Conservation (phyloP, 495 filamentous ascomycete genomes). For the Lepidopterella palustris region DNA sequence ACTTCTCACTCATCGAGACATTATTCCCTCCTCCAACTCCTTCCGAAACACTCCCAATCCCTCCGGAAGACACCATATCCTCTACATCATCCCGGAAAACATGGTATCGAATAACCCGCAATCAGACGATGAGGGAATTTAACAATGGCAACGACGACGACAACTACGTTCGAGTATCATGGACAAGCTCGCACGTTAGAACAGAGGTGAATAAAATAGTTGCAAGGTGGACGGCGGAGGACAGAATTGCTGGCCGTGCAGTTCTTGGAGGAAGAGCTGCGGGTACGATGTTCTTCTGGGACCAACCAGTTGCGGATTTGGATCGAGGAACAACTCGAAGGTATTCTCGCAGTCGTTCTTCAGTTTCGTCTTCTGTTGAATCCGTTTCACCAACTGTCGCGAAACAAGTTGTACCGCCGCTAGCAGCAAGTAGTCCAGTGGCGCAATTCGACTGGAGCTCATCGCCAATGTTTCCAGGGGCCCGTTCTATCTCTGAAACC, state of each 20-base stretch:
- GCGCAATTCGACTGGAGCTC: conserved; percentile 25
- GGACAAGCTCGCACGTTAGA: conserved; percentile 21
- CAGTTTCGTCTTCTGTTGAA: background rate
- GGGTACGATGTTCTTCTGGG: conserved; percentile 22
- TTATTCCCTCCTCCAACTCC: conserved; percentile 13
- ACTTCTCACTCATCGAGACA: conserved; percentile 12
- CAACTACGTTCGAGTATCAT: conserved; percentile 26
- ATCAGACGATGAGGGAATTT: conserved; percentile 28
- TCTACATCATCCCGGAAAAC: conserved; percentile 26
- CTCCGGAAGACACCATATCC: conserved; percentile 21
- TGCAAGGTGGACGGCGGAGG: conserved; percentile 20
- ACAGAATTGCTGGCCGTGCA: conserved; percentile 18
- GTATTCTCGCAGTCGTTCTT: conserved; percentile 9
- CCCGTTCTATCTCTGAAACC: background rate
- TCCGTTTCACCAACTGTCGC: background rate
- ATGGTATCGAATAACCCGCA: conserved; percentile 29
- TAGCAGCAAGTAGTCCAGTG: conserved; percentile 8
- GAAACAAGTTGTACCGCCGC: background rate
- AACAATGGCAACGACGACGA: conserved; percentile 25
- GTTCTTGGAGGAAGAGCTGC: conserved; percentile 8
- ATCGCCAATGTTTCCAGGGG: background rate
- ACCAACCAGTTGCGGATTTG: conserved; percentile 2
- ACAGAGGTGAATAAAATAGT: conserved; percentile 21
- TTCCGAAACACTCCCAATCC: background rate
- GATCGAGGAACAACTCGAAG: background rate